phyloP scores from a whole-genome alignment of 495 filamentous ascomycete genomes.

The Wilcoxina mikolae region DNA sequence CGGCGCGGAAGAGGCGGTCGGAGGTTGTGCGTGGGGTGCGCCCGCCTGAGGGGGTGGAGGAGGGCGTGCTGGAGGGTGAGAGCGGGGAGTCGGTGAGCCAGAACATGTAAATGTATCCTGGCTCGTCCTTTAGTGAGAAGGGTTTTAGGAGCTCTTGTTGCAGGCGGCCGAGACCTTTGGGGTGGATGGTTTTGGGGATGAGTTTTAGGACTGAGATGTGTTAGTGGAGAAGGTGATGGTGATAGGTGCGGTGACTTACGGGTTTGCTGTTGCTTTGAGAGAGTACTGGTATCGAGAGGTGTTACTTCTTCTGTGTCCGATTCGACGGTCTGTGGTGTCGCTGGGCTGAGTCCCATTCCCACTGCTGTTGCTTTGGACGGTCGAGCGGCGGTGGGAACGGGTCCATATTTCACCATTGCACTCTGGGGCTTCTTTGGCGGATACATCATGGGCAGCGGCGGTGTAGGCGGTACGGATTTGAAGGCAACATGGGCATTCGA shows the following conservation, averaged over 20 bases:
- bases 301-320: neutral
- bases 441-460: slow-evolving; percentile 28
- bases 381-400: neutral
- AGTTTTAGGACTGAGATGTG: neutral
- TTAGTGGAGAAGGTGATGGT: neutral
- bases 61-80: slow-evolving; percentile 37
- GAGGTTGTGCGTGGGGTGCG: slow-evolving; percentile 28
- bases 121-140: slow-evolving; percentile 58
- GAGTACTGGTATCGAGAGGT: neutral
- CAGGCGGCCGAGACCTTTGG: slow-evolving; percentile 38
- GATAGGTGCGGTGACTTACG: neutral
- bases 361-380: neutral
- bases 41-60: slow-evolving; percentile 49
- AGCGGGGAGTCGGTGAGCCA: slow-evolving; percentile 57
- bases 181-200: slow-evolving; percentile 50
- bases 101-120: slow-evolving; percentile 97
- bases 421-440: slow-evolving; percentile 7
- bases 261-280: slow-evolving; percentile 2
- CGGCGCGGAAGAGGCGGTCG: slow-evolving; percentile 33
- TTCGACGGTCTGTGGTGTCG: neutral
- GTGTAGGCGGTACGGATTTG: slow-evolving; percentile 22
- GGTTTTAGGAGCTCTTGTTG: slow-evolving; percentile 61
- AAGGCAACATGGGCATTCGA: neutral
- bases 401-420: neutral
- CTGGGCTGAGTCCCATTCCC: slow-evolving; percentile 1